Base-by-base conservation (phyloP, 768 basidiomycete genomes). In the Kwoniella newhampshirensis region DNA sequence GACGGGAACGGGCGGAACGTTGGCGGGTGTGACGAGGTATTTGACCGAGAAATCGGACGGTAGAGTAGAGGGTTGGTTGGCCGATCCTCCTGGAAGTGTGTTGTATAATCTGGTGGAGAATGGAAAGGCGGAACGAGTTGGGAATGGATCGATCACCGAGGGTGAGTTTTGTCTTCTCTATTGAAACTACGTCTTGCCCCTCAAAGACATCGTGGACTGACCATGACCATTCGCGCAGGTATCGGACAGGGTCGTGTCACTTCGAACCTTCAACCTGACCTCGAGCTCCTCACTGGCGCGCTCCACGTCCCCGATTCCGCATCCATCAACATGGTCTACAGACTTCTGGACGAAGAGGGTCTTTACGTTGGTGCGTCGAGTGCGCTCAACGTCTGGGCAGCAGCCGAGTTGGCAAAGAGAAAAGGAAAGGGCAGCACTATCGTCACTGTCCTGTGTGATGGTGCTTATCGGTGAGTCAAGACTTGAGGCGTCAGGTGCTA, bases 171-270 rank as follows among this genome's bases (percentile, higher is more conserved):
- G 32, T 32, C 32, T 32, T 6, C 11, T 37, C 9, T 37, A 37
- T n/a, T 37, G 36, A 37, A 9, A 9, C 11, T 37, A 37, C n/a
- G 36, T 37, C 36, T 37, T 37, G n/a, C 36, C n/a, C n/a, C n/a
- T n/a, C n/a, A n/a, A n/a, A n/a, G n/a, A n/a, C n/a, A n/a, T n/a
- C 32, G 32, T 32, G 6, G 6, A 13, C 32, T 32, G 32, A 32
- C 32, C 7, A 6, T 32, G 6, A 6, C 32, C 32, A 32, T 13
- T 6, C 32, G 30, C 15, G 11, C 57, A 96, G 91, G 92, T 35
- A 97, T 99, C 69, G 96, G 96, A 51, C 96, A 98, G 77, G 96
- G 96, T 13, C 87, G 96, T 59, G 82, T 99, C 45, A 99, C 96
- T 9, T 80, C 88, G 72, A 99, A 99, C 76, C 79, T 99, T 64